Conservation (phyloP, 1,139 yeast species). For the Scheffersomyces illinoinensis region DNA sequence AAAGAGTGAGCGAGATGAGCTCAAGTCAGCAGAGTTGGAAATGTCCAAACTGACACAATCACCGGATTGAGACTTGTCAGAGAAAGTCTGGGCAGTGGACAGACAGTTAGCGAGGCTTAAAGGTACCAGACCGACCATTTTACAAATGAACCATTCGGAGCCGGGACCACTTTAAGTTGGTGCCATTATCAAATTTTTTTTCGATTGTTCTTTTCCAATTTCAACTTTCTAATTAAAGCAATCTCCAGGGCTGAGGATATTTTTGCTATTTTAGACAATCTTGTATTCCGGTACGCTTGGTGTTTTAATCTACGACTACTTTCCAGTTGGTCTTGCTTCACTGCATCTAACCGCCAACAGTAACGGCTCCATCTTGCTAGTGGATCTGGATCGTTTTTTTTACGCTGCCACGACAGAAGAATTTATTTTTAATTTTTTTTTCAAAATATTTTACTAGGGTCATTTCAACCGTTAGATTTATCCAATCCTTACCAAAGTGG, state of each 20-base stretch:
- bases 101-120: neutral
- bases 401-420: neutral
- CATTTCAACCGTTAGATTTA: neutral
- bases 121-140: neutral
- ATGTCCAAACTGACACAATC: neutral
- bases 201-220: neutral
- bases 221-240: neutral
- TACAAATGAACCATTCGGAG: neutral
- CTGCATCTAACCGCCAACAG: neutral
- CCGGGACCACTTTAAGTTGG: neutral
- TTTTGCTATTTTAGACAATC: neutral
- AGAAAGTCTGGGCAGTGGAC: neutral
- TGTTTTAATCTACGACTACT: neutral
- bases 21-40: neutral
- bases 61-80: neutral
- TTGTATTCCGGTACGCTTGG: neutral
- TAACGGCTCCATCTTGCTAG: neutral
- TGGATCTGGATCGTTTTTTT: neutral
- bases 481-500: neutral
- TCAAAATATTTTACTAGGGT: neutral
- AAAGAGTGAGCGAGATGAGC: neutral
- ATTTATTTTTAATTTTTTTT: too few relatives aligned
- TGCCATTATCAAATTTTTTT: neutral
- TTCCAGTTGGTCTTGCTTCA: neutral
- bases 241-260: neutral